phyloP scores from a whole-genome alignment of 495 filamentous ascomycete genomes.

The Penicillium pancosmium region DNA sequence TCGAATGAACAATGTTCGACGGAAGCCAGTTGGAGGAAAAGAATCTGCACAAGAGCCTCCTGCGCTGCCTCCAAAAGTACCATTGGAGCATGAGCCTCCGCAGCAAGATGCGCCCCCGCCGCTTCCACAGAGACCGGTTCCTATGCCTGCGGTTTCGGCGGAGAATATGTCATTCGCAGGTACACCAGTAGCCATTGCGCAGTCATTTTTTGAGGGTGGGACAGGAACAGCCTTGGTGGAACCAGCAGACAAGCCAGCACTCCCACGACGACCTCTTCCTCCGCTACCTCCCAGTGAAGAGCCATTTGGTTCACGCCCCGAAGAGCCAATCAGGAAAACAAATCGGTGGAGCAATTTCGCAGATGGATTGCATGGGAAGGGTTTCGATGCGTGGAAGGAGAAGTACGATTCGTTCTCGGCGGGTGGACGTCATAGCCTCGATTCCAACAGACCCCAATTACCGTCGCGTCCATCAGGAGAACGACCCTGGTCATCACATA shows the following conservation, averaged over 20 bases:
- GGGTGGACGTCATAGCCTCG: slow-evolving; percentile 36
- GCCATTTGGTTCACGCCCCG: slow-evolving; percentile 9
- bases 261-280: slow-evolving; percentile 33
- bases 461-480: slow-evolving; percentile 36
- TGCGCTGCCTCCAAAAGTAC: neutral
- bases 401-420: slow-evolving; percentile 25
- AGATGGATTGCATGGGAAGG: slow-evolving; percentile 26
- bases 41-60: slow-evolving; percentile 1
- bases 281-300: slow-evolving; percentile 35
- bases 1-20: slow-evolving; percentile 44
- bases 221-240: neutral
- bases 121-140: slow-evolving; percentile 22
- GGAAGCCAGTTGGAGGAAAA: slow-evolving; percentile 41
- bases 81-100: slow-evolving; percentile 14
- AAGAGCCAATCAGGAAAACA: slow-evolving; percentile 19
- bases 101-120: slow-evolving; percentile 18
- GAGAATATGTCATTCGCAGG: slow-evolving; percentile 29
- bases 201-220: neutral
- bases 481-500: slow-evolving; percentile 25
- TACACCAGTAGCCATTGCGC: slow-evolving; percentile 18
- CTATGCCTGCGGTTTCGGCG: slow-evolving; percentile 23
- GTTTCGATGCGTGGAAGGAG: slow-evolving; percentile 28
- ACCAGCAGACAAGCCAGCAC: neutral
- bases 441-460: slow-evolving; percentile 35
- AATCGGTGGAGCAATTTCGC: slow-evolving; percentile 42